These are phyloP conservation scores for Claviceps capensis DNA, from an alignment of 2,329 filamentous ascomycete genomes.

Conservation along the genomic window DNA sequence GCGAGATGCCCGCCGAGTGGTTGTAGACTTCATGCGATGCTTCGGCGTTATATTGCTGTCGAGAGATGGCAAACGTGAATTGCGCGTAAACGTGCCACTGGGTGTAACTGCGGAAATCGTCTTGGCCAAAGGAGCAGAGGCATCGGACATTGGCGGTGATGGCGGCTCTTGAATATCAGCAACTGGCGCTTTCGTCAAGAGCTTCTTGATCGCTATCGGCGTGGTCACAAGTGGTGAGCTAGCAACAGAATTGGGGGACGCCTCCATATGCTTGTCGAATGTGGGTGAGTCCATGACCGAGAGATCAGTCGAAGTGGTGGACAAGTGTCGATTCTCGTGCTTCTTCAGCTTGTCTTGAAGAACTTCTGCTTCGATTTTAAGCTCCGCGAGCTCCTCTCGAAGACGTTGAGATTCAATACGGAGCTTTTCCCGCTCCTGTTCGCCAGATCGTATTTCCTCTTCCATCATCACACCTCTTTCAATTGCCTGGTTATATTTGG, in stretches of 20 bases:
- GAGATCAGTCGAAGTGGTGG: slow-evolving; percentile 46
- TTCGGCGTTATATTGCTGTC: slow-evolving; percentile 43
- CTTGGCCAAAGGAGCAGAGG: slow-evolving; percentile 48
- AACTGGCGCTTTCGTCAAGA: slow-evolving; percentile 40
- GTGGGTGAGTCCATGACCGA: slow-evolving; percentile 54
- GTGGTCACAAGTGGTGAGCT: slow-evolving; percentile 86
- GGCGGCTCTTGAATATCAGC: slow-evolving; percentile 70
- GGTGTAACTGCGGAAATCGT: slow-evolving; percentile 29
- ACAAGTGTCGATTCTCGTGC: slow-evolving; percentile 43
- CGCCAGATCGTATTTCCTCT: slow-evolving; percentile 80
- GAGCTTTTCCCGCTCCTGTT: slow-evolving; percentile 79
- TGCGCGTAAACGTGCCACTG: slow-evolving; percentile 21
- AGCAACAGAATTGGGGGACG: slow-evolving; percentile 70
- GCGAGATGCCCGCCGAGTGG: slow-evolving; percentile 19
- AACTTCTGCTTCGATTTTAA: slow-evolving; percentile 91
- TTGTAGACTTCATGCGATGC: slow-evolving; percentile 35
- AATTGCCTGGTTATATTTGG: slow-evolving; percentile 90
- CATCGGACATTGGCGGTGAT: slow-evolving; percentile 86
- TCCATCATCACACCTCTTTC: slow-evolving; percentile 88
- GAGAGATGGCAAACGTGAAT: slow-evolving; percentile 40
- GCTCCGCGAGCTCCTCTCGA: slow-evolving; percentile 79
- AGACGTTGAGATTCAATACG: slow-evolving; percentile 85
- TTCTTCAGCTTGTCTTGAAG: slow-evolving; percentile 86
- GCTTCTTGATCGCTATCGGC: slow-evolving; percentile 59
- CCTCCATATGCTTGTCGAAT: slow-evolving; percentile 56